These are phyloP conservation scores for Leucaena leucocephala DNA, from an alignment of 306 rosid species.

Conservation along the genomic window DNA sequence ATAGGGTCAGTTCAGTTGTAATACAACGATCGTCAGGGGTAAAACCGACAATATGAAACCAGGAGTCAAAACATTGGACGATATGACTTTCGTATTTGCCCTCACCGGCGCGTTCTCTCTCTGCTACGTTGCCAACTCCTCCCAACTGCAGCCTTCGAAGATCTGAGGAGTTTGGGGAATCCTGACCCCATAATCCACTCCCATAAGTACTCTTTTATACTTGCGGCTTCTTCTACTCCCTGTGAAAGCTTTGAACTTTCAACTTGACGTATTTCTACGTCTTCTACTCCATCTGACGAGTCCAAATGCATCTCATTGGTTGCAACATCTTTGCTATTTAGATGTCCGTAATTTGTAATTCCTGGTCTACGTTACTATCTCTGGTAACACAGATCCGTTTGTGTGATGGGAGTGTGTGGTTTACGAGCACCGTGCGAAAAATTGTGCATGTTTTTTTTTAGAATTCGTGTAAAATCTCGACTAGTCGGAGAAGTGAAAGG, in stretches of 20 bases:
- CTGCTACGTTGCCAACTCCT: constrained; percentile 38
- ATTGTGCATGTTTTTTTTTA: neutral
- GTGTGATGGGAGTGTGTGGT: constrained; percentile 1
- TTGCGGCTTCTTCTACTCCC: constrained; percentile 26
- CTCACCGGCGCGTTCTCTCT: constrained; percentile 9
- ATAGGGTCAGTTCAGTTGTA: neutral
- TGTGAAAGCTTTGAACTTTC: constrained; percentile 31
- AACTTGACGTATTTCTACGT: neutral
- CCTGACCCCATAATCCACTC: constrained; percentile 31
- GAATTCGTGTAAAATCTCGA: neutral
- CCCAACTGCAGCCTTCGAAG: constrained; percentile 29
- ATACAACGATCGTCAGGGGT: constrained; percentile 24
- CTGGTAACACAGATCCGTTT: neutral
- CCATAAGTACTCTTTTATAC: neutral
- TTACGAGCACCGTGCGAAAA: neutral
- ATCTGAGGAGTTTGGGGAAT: constrained; percentile 53
- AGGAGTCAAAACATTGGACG: constrained; percentile 26
- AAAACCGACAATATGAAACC: constrained; percentile 35
- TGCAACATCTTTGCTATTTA: neutral
- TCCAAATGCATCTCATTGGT: neutral
- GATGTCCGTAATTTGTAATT: neutral
- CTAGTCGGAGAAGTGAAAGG: neutral
- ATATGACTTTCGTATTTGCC: neutral
- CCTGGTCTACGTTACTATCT: neutral
- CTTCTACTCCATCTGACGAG: neutral